Conservation (phyloP, 345 rosid genomes). For the Mallotus nudiflorus region DNA sequence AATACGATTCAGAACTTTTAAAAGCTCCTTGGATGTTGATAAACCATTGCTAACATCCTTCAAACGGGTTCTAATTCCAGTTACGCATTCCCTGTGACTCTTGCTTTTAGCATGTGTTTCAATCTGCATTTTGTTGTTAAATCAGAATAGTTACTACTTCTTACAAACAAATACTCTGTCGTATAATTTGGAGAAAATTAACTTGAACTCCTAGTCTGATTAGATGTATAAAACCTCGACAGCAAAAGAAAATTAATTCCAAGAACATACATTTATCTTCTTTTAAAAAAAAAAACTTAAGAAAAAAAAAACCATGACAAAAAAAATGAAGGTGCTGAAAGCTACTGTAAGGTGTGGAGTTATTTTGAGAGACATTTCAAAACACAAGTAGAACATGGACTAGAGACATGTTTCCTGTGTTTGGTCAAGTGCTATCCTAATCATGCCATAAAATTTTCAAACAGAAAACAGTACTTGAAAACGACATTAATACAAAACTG, state of each 20-base stretch:
- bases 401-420: neutral
- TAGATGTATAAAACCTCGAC: no score
- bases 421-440: neutral
- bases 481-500: neutral
- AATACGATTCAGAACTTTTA: slow-evolving; percentile 64
- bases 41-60: slow-evolving; percentile 65
- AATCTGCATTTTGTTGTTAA: slow-evolving; percentile 49
- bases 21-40: slow-evolving; percentile 70
- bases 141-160: slow-evolving; percentile 3
- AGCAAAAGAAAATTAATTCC: no score
- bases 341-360: slow-evolving; percentile 3
- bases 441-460: neutral
- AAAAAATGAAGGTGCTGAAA: neutral
- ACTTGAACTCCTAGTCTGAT: no score
- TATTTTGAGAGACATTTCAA: slow-evolving; percentile 9
- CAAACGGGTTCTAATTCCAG: slow-evolving; percentile 39
- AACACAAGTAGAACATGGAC: neutral
- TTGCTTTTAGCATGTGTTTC: slow-evolving; percentile 44
- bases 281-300: no score
- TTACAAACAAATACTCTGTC: neutral
- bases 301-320: no score
- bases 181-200: no score
- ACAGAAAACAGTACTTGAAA: slow-evolving; percentile 19
- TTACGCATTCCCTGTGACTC: slow-evolving; percentile 27
- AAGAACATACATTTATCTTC: neutral